Conservation (phyloP, 805 yeast species). For the Sugiyamaella smithiae region DNA sequence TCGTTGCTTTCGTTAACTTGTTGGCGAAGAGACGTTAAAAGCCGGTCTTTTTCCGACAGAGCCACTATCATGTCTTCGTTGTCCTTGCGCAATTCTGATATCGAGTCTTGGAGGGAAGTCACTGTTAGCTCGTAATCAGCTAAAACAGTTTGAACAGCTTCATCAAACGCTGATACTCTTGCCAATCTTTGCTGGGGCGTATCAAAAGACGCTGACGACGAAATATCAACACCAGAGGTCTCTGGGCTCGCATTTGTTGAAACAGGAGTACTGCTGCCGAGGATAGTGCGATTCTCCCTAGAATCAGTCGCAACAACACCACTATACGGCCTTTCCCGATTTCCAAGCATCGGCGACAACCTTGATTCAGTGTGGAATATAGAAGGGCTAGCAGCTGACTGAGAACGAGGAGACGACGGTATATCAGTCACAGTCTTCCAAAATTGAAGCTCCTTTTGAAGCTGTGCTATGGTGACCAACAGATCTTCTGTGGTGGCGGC, state of each 20-base stretch:
- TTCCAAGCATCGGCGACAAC: neutral
- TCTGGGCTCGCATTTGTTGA: neutral
- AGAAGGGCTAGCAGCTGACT: neutral
- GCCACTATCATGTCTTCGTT: slow-evolving; percentile 4
- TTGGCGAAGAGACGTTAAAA: neutral
- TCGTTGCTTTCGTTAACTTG: neutral
- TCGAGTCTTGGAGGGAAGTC: slow-evolving; percentile 17
- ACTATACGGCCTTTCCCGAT: neutral
- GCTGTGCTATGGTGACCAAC: slow-evolving; percentile 13
- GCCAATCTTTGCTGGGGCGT: slow-evolving; percentile 16
- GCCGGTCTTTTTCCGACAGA: neutral
- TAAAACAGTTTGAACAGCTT: slow-evolving; percentile 20
- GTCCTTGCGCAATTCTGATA: slow-evolving; percentile 10
- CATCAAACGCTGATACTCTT: slow-evolving; percentile 19
- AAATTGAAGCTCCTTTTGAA: slow-evolving; percentile 21
- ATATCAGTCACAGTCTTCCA: slow-evolving; percentile 14
- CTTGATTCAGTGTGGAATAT: neutral
- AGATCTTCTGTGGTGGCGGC: slow-evolving; percentile 20
- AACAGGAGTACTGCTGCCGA: neutral
- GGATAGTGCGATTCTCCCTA: neutral
- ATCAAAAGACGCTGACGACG: neutral
- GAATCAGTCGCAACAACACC: neutral
- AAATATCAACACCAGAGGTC: neutral
- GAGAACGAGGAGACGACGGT: neutral
- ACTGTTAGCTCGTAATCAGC: slow-evolving; percentile 23